Conservation (phyloP, 768 basidiomycete species). For the Lentinula edodes region DNA sequence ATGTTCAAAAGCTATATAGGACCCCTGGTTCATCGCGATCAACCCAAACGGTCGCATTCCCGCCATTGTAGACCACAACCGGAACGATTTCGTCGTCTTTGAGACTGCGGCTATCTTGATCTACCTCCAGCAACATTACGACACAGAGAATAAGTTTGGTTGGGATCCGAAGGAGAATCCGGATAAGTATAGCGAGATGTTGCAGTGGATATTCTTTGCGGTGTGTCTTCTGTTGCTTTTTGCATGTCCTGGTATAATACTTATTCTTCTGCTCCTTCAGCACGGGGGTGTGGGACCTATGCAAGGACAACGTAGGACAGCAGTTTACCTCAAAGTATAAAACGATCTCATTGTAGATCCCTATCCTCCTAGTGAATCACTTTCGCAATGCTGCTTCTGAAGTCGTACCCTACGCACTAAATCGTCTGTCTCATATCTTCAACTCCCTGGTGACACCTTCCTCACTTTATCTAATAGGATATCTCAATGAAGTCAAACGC, state of each 20-base stretch:
- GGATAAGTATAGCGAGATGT: slow-evolving; percentile 61
- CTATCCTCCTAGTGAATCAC: slow-evolving; percentile 47
- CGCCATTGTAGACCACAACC: slow-evolving; percentile 52
- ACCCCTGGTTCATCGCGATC: slow-evolving; percentile 69
- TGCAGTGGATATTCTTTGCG: slow-evolving; percentile 87
- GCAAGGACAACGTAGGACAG: slow-evolving; percentile 57
- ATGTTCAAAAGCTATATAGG: slow-evolving; percentile 63
- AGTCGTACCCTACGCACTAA: slow-evolving; percentile 54
- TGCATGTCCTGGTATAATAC: background rate
- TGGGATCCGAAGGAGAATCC: slow-evolving; percentile 50
- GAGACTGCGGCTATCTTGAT: slow-evolving; percentile 79
- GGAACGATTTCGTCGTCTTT: slow-evolving; percentile 62
- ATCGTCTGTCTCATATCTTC: slow-evolving; percentile 13
- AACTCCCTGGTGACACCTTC: too few relatives aligned
- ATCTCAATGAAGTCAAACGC: slow-evolving; percentile 75
- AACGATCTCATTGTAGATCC: too few relatives aligned
- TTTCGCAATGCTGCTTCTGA: slow-evolving; percentile 63
- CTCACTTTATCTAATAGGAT: background rate
- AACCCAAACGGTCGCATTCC: slow-evolving; percentile 63
- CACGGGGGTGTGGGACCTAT: slow-evolving; percentile 61
- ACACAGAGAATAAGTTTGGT: slow-evolving; percentile 64
- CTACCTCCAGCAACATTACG: slow-evolving; percentile 77
- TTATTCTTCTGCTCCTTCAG: background rate
- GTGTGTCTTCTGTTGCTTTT: slow-evolving; percentile 21
- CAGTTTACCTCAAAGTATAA: background rate